Conservation (phyloP, 2,329 filamentous ascomycete species). For the Penicillium sp. region DNA sequence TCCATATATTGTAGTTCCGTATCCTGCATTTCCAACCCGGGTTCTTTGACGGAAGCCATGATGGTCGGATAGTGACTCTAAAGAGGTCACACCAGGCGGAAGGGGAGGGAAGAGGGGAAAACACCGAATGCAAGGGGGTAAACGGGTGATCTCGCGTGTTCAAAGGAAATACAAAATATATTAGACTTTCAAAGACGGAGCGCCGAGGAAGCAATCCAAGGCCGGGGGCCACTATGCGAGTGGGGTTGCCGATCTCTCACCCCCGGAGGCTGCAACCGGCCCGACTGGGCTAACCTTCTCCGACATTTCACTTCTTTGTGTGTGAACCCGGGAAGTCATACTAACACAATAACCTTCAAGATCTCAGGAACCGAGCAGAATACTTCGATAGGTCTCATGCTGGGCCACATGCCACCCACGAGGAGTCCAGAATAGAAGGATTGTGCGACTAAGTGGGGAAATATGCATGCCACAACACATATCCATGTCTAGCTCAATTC, state of each 20-base stretch:
- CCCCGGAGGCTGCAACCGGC: neutral
- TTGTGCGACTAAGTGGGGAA: conserved; percentile 5
- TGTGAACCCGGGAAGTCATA: neutral
- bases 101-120: neutral
- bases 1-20: conserved; percentile 10
- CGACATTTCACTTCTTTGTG: neutral
- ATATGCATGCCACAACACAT: neutral
- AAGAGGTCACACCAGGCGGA: neutral
- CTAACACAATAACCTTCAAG: neutral
- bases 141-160: neutral
- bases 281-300: neutral
- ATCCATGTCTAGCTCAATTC: neutral
- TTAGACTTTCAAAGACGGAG: neutral
- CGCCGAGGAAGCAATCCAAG: neutral
- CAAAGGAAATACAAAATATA: neutral
- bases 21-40: conserved; percentile 2
- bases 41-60: neutral
- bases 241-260: neutral
- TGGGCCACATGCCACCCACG: neutral
- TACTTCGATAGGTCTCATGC: neutral
- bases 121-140: neutral
- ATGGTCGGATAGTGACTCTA: neutral
- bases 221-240: neutral
- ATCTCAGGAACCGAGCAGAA: neutral
- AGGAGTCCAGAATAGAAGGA: neutral